Evolutionary conservation across 2,329 filamentous ascomycete genomes (phyloP).

Genomic region (Monilinia fructicola): DNA sequence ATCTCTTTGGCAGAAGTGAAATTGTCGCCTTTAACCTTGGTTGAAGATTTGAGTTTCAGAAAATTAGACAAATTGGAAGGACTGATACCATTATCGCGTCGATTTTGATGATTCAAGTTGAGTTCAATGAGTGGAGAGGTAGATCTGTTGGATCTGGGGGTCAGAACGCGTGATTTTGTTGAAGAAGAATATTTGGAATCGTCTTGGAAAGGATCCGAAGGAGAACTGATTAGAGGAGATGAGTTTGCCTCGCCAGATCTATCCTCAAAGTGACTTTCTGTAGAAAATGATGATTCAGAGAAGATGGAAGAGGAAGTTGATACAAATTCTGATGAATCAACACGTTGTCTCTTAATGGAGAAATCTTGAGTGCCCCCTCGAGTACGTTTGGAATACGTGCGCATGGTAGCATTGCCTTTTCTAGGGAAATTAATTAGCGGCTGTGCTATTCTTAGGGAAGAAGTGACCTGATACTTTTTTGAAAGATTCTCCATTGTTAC

Average conservation of each 20-base stretch:
- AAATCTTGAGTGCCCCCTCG: slow-evolving; percentile 18
- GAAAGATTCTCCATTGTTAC: slow-evolving; percentile 14
- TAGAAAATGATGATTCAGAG: not conserved
- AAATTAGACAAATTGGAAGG: not conserved
- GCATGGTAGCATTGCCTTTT: slow-evolving; percentile 13
- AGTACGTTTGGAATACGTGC: slow-evolving; percentile 25
- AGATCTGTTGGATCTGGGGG: not conserved
- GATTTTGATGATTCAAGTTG: slow-evolving; percentile 9
- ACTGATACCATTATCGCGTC: slow-evolving; percentile 6
- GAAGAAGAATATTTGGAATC: not conserved
- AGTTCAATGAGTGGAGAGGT: not conserved
- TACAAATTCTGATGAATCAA: slow-evolving; percentile 24
- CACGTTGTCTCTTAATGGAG: slow-evolving; percentile 25
- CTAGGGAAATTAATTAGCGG: slow-evolving; percentile 9
- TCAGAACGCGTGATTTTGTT: slow-evolving; percentile 5
- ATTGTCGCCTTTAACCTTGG: not conserved
- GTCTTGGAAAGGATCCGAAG: not conserved
- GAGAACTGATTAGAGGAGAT: slow-evolving; percentile 2
- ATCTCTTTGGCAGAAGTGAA: not conserved
- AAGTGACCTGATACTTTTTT: slow-evolving; percentile 12
- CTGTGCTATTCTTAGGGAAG: not conserved
- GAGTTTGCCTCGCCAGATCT: not conserved
- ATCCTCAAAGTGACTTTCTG: not conserved
- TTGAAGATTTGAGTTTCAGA: slow-evolving; percentile 2
- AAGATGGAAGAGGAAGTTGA: not conserved